Conservation (phyloP, 306 rosid species). For the Hippophae rhamnoides region DNA sequence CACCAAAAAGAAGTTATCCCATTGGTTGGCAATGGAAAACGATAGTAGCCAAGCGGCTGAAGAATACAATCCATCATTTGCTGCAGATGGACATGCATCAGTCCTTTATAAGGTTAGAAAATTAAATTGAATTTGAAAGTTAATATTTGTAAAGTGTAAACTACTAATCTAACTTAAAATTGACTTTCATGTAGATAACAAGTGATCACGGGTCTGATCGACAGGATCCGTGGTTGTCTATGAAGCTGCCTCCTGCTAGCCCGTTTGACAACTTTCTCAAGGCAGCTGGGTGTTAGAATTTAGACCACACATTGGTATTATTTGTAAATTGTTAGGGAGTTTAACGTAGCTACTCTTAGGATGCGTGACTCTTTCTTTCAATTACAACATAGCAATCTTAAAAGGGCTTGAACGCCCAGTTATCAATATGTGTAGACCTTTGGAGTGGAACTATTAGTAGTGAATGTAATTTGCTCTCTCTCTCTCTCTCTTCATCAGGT, state of each 20-base stretch:
- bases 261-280: conserved; percentile 94
- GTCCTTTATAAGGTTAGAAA: conserved; percentile 44
- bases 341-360: no score
- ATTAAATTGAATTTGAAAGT: background rate
- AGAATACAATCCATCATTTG: conserved; percentile 23
- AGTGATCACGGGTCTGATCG: conserved; percentile 23
- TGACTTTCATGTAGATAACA: conserved; percentile 25
- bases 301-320: background rate
- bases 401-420: no score
- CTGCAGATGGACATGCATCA: conserved; percentile 22
- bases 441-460: no score
- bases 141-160: background rate
- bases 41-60: conserved; percentile 34
- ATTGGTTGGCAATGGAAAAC: conserved; percentile 78
- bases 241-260: conserved; percentile 95
- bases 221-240: conserved; percentile 48
- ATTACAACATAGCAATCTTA: no score
- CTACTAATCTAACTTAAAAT: background rate
- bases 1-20: conserved; percentile 75
- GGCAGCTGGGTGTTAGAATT: conserved; percentile 75
- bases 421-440: no score
- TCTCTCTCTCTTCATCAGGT: no score
- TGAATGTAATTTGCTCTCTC: no score
- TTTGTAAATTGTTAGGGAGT: conserved; percentile 14
- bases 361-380: no score